phyloP scores from a whole-genome alignment of 2,329 filamentous ascomycete species.

The Phaeophleospora eucalypticola region DNA sequence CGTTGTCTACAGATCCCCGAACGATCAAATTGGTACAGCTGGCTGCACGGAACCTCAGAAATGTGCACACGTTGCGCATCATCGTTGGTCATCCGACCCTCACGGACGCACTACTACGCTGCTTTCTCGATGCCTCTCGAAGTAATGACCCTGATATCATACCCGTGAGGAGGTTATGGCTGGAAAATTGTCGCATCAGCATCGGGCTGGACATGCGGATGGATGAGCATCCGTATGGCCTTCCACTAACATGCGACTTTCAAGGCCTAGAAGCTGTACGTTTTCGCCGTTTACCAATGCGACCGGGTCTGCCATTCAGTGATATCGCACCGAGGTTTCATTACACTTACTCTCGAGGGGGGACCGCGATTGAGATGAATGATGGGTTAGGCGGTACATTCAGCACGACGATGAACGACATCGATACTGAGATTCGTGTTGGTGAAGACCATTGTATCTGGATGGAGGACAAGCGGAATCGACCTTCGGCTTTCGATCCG shows the following conservation, averaged over 20 bases:
- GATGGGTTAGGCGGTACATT: slow-evolving; percentile 28
- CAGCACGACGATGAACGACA: slow-evolving; percentile 17
- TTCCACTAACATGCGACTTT: slow-evolving; percentile 26
- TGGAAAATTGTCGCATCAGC: slow-evolving; percentile 42
- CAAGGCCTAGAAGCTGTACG: slow-evolving; percentile 40
- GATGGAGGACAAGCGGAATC: slow-evolving; percentile 8
- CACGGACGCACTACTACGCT: slow-evolving; percentile 37
- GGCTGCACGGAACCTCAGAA: slow-evolving; percentile 39
- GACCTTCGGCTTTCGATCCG: not conserved
- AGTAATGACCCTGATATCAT: slow-evolving; percentile 22
- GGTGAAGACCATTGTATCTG: slow-evolving; percentile 14
- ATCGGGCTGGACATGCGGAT: slow-evolving; percentile 20
- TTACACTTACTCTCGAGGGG: slow-evolving; percentile 28
- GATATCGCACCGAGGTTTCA: not conserved
- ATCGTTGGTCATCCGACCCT: slow-evolving; percentile 43
- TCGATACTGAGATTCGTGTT: slow-evolving; percentile 10
- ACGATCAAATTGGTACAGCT: slow-evolving; percentile 38
- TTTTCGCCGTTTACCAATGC: slow-evolving; percentile 38
- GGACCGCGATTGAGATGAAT: slow-evolving; percentile 11
- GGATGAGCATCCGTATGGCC: slow-evolving; percentile 13
- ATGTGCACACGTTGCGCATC: slow-evolving; percentile 43
- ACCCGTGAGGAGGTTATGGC: slow-evolving; percentile 41
- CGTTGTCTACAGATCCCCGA: slow-evolving; percentile 38
- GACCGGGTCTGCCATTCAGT: slow-evolving; percentile 4
- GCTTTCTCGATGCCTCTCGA: slow-evolving; percentile 35